Evolutionary conservation across 2,329 filamentous ascomycete genomes (phyloP), one percentile per base, ranked within the genome.

Genomic region (Exophiala calicioides): DNA sequence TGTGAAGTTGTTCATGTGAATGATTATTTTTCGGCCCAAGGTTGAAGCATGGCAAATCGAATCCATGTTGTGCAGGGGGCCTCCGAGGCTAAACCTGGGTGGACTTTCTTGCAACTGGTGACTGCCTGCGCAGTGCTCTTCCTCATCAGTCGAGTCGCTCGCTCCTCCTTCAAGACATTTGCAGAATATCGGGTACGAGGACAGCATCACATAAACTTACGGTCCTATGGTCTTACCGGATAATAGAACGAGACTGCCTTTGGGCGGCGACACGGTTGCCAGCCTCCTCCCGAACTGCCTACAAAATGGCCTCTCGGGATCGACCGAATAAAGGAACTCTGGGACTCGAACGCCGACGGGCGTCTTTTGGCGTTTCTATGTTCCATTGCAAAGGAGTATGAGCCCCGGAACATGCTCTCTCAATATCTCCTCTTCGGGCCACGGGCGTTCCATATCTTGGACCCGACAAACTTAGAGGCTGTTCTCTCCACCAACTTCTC

Each of bases 181-280:
- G n/a, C n/a, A n/a, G n/a, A n/a, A n/a, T n/a, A n/a, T n/a, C n/a
- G n/a, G n/a, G n/a, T n/a, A n/a, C n/a, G n/a, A n/a, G n/a, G n/a
- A n/a, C n/a, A n/a, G n/a, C n/a, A n/a, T n/a, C n/a, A n/a, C n/a
- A n/a, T n/a, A n/a, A n/a, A n/a, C n/a, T n/a, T n/a, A n/a, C n/a
- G n/a, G n/a, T n/a, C n/a, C n/a, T n/a, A n/a, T n/a, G n/a, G n/a
- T n/a, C n/a, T n/a, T n/a, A n/a, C n/a, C n/a, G n/a, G n/a, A n/a
- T n/a, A n/a, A 42, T 19, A 42, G 39, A 32, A 6, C 23, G 32
- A 98, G 91, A 63, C 93, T 97, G 77, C 93, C 24, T 39, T 62
- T 18, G 55, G 50, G 13, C 57, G 50, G 8, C 30, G 38, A 20
- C 53, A 60, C 44, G 53, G 59, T 5, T 67, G 65, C 45, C 48